Evolutionary conservation across 2,329 filamentous ascomycete genomes (phyloP), one percentile per base, ranked within the genome.

Genomic region (Alternaria triticina): DNA sequence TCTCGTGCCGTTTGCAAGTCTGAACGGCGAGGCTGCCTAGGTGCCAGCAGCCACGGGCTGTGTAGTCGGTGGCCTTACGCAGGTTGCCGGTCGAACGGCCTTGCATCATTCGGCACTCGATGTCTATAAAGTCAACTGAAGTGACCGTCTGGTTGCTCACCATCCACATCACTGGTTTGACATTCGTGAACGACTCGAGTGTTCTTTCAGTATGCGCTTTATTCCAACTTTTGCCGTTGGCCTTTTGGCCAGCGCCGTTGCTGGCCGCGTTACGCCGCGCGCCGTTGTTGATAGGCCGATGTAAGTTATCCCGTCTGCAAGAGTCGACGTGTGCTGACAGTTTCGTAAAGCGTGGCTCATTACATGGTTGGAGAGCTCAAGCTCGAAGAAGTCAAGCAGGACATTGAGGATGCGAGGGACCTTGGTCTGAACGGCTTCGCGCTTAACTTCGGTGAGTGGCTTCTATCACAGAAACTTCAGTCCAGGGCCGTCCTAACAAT

Each of bases 381-480:
- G 27, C 57, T 68, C n/a, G 65, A 57, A 7, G 66, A 74, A n/a
- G 65, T 65, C 3, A 61, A 57, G 12, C 67, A 74, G 45, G 75
- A 78, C 11, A 74, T 78, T 44, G 27, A 66, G 15, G 73, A 76
- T 46, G 73, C 72, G 9, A 70, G 72, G 52, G 56, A 66, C 2
- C 62, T 79, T 2, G 80, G 79, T 6, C 61, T 79, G 11, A 77
- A 80, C 45, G 78, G 75, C 33, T 80, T 79, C 47, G 77, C 76
- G 2, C 62, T 80, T 46, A 80, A 80, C 45, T 66, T 77, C 55
- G 70, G 70, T 69, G 76, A 5, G 58, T 58, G 36, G 11, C 10
- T 10, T 13, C 6, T 30, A 4, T n/a, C 3, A 17, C 27, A 33
- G 47, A 8, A 58, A 58, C 22, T 23, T 6, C n/a, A 20, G 7